Conservation (phyloP, 2,329 filamentous ascomycete genomes). For the Pleomassaria siparia region DNA sequence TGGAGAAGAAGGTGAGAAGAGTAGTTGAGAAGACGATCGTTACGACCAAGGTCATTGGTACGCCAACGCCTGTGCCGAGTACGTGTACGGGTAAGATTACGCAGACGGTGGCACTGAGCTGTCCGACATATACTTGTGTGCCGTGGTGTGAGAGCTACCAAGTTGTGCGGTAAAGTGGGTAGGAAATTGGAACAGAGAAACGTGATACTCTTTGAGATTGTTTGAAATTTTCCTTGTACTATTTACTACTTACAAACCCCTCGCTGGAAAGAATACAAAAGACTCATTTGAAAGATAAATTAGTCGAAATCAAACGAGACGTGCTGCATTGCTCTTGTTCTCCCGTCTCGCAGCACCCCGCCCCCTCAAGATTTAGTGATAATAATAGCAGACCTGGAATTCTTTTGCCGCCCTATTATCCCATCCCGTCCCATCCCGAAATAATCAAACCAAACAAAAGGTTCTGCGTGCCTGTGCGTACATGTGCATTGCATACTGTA, state of each 20-base stretch:
- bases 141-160: constrained; percentile 15
- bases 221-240: neutral
- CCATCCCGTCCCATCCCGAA: neutral
- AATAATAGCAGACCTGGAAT: too few relatives aligned
- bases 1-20: constrained; percentile 10
- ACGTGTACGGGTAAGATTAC: constrained; percentile 4
- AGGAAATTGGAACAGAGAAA: neutral
- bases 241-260: neutral
- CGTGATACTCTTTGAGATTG: too few relatives aligned
- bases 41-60: constrained; percentile 9
- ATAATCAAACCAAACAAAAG: neutral
- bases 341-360: too few relatives aligned
- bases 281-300: neutral
- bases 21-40: constrained; percentile 17
- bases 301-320: neutral
- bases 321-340: too few relatives aligned
- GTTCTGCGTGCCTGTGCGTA: neutral
- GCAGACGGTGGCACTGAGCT: constrained; percentile 15
- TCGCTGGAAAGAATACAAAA: constrained; percentile 1
- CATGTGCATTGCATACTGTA: constrained; percentile 1
- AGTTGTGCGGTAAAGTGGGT: constrained; percentile 10
- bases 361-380: too few relatives aligned
- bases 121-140: constrained; percentile 29
- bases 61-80: neutral
- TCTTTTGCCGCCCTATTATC: neutral